A percentile compares a stretch with the other conserved stretches of the same genome.
These are phyloP conservation scores for Cladosporium halotolerans DNA, from an alignment of 2,329 filamentous ascomycete genomes.

Conservation along the genomic window DNA sequence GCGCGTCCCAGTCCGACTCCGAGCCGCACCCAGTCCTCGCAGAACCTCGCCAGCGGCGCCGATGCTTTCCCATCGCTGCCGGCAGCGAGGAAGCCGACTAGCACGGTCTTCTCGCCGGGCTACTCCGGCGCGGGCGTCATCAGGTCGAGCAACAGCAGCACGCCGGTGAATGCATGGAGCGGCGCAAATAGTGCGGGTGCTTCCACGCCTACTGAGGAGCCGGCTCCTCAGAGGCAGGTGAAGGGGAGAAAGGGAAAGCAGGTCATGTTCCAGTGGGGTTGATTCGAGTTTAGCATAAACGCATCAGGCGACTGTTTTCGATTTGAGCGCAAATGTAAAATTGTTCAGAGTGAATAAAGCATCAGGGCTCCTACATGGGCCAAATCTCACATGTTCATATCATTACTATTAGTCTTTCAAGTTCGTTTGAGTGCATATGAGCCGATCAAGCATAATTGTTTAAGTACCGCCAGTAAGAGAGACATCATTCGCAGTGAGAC, in stretches of 20 bases:
- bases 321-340: neutral
- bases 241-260: constrained; percentile 47
- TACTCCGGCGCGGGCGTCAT: constrained; percentile 42
- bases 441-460: too few species aligned
- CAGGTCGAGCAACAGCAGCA: constrained; percentile 35
- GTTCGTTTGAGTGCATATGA: too few species aligned
- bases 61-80: constrained; percentile 82
- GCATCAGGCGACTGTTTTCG: too few species aligned
- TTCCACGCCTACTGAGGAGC: constrained; percentile 19
- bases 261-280: constrained; percentile 46
- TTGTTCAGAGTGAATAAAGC: neutral
- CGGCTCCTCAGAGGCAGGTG: constrained; percentile 22
- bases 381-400: too few species aligned
- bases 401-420: too few species aligned
- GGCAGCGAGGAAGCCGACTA: constrained; percentile 63
- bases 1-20: constrained; percentile 28
- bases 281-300: neutral
- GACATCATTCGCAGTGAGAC: too few species aligned
- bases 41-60: constrained; percentile 24
- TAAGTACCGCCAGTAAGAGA: too few species aligned
- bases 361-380: too few species aligned
- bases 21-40: constrained; percentile 31
- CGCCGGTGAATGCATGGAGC: constrained; percentile 37
- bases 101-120: constrained; percentile 46
- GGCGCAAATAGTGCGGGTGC: constrained; percentile 23